phyloP scores from a whole-genome alignment of 768 basidiomycete genomes.

The Amanita polypyramis region DNA sequence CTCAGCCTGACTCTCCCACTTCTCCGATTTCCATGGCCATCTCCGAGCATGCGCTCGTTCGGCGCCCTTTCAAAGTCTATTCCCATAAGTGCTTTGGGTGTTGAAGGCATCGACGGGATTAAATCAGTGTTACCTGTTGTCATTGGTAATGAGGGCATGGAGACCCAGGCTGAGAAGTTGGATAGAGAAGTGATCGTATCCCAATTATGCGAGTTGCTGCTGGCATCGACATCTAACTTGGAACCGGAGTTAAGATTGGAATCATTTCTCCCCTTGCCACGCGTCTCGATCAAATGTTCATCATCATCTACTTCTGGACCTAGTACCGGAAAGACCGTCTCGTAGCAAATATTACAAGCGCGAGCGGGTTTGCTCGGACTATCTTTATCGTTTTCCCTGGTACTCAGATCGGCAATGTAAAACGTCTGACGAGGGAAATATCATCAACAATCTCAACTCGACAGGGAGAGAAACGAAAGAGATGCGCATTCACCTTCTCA shows the following conservation, averaged over 20 bases:
- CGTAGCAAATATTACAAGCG: constrained; percentile 81
- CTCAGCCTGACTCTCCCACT: constrained; percentile 21
- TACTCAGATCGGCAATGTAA: constrained; percentile 49
- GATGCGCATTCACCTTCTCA: constrained; percentile 42
- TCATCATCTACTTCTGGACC: constrained; percentile 17
- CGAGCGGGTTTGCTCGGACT: constrained; percentile 49
- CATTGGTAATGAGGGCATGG: constrained; percentile 36
- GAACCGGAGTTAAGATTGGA: not conserved
- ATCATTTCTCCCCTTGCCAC: not conserved
- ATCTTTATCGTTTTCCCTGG: constrained; percentile 25
- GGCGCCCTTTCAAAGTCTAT: constrained; percentile 18
- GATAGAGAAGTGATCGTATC: constrained; percentile 41
- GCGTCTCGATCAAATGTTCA: not conserved
- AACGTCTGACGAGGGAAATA: constrained; percentile 50
- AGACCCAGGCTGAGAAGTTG: constrained; percentile 43
- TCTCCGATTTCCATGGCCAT: constrained; percentile 15
- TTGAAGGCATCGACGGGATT: constrained; percentile 9
- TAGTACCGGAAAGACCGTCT: constrained; percentile 70
- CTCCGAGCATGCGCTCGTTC: constrained; percentile 11
- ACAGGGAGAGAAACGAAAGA: not conserved
- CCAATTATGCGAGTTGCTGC: constrained; percentile 7
- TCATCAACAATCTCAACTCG: not conserved
- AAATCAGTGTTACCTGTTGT: constrained; percentile 14
- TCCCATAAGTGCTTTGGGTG: constrained; percentile 36
- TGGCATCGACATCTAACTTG: not conserved